Base-by-base conservation (phyloP, 1,284 basidiomycete species). In the Sphaerobolus stellatus region DNA sequence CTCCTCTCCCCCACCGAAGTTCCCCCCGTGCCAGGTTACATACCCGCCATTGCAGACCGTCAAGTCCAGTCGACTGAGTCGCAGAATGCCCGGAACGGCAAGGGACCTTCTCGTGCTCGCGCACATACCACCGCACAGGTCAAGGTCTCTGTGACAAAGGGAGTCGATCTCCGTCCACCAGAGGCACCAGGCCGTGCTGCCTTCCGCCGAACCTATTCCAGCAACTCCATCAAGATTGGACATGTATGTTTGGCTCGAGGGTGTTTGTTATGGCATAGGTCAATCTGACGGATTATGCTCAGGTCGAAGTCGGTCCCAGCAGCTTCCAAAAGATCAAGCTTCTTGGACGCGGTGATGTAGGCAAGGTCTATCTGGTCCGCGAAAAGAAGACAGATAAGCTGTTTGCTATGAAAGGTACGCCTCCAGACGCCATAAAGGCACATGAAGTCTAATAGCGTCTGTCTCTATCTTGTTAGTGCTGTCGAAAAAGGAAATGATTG, bases 401-500 rank as follows among this genome's bases (percentile, higher is more conserved):
- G 61, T 97, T 86, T 72, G 94, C 94, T 52, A 97, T 97, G 94
- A 98, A 97, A 82, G 92, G 92, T 91, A 75, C 52, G 70, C 60
- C 22, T 29, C 18, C 29, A 22, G 5, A 45, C 65, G 76, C 18
- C 70, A 56, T 16, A n/a, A 45, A 31, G 18, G 14, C 31, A 14
- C 28, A 20, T 48, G 38, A 48, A 28, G 9, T 52, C 36, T 52
- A 18, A 51, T 36, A 44, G 28, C 20, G 43, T 50, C 6, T 47
- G 36, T 20, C 41, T 24, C 48, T 40, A 31, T 38, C 22, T 28
- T n/a, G 53, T 16, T 24, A 94, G 94, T 98, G 18, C 76, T 98
- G 45, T 95, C 92, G 50, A 98, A 98, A 77, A 92, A 90, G 78
- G 94, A 98, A 76, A 97, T 98, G 94, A 94, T 98, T 72, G 92